A percentile compares a stretch with the other conserved stretches of the same genome.
These are phyloP conservation scores for Alloteropsis angusta DNA, from an alignment of 202 grass and related monocot genomes.

Conservation along the genomic window DNA sequence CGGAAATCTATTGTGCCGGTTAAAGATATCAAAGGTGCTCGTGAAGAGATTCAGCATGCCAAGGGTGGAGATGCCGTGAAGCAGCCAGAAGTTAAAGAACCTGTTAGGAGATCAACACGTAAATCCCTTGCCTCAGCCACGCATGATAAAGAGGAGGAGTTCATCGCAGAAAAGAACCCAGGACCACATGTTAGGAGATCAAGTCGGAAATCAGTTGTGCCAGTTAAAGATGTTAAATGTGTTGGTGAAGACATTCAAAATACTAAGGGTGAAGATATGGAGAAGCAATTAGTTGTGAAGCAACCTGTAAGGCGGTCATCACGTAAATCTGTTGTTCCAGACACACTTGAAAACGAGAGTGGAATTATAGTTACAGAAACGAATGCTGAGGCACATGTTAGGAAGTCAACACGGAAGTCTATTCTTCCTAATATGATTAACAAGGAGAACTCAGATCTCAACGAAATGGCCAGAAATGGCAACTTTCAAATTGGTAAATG, in stretches of 20 bases:
- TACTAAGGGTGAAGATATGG: not conserved
- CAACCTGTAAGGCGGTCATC: not conserved
- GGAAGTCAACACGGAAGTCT: conserved; percentile 11
- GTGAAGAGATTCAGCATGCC: not conserved
- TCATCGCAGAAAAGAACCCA: not conserved
- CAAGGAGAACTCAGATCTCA: not conserved
- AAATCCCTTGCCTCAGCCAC: not conserved
- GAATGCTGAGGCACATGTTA: not conserved
- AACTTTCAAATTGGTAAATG: not conserved
- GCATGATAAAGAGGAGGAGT: conserved; percentile 18
- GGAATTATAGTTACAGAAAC: not conserved
- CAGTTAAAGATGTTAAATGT: not conserved
- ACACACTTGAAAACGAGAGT: not conserved
- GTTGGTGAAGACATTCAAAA: not conserved
- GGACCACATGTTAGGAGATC: not conserved
- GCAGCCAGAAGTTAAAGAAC: not conserved
- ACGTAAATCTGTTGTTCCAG: not conserved
- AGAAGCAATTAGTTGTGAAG: not conserved
- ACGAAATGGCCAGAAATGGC: not conserved
- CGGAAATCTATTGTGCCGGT: not conserved
- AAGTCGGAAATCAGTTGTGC: conserved; percentile 11
- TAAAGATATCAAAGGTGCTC: not conserved
- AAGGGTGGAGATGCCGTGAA: not conserved
- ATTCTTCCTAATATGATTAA: not conserved
- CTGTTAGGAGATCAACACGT: not conserved